Percentiles rank a stretch among this genome's conserved stretches.
Evolutionary conservation across 345 rosid species (phyloP).

Genomic region (Viola odorata): DNA sequence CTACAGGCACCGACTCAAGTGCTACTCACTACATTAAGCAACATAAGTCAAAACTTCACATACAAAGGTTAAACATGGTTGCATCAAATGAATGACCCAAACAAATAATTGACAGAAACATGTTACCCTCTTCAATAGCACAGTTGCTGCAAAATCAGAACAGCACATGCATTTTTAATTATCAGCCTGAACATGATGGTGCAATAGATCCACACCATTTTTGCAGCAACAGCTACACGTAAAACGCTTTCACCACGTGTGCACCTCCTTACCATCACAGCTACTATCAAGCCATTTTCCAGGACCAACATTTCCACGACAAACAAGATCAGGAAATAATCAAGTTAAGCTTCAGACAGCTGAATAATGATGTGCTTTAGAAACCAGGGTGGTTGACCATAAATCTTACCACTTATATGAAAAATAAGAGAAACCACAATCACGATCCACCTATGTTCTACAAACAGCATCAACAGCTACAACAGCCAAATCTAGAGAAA

Average conservation of each 20-base stretch:
- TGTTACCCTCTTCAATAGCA: conserved; percentile 22
- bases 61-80: conserved; percentile 9
- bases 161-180: conserved; percentile 21
- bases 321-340: conserved; percentile 26
- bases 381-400: conserved; percentile 19
- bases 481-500: conserved; percentile 19
- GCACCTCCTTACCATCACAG: conserved; percentile 28
- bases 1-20: conserved; percentile 31
- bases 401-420: conserved; percentile 39
- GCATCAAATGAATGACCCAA: conserved; percentile 21
- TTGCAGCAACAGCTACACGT: conserved; percentile 32
- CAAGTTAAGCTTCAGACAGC: conserved; percentile 27
- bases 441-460: conserved; percentile 48
- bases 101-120: conserved; percentile 21
- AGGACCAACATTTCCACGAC: conserved; percentile 20
- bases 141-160: conserved; percentile 24
- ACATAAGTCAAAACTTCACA: conserved; percentile 16
- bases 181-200: conserved; percentile 12
- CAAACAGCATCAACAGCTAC: conserved; percentile 75
- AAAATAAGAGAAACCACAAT: conserved; percentile 33
- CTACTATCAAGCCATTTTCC: conserved; percentile 28
- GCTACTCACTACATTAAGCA: conserved; percentile 47
- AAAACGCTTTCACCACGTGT: conserved; percentile 22
- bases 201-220: conserved; percentile 22
- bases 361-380: conserved; percentile 19